Evolutionary conservation across 2,329 filamentous ascomycete species (phyloP).

Genomic region (Neonectria ditissima): DNA sequence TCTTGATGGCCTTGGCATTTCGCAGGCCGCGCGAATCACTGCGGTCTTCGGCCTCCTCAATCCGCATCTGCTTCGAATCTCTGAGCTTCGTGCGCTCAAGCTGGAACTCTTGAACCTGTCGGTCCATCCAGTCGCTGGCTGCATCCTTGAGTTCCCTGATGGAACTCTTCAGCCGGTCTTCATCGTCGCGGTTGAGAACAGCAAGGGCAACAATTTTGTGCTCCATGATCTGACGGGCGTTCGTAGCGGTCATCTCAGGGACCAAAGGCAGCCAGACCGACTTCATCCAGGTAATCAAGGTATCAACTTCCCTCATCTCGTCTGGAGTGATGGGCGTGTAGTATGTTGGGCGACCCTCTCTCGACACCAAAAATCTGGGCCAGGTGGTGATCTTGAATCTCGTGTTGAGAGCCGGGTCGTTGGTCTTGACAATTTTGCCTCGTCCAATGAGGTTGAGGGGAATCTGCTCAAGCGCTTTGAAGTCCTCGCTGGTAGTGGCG

Average conservation of each 20-base stretch:
- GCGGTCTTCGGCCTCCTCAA: conserved; percentile 95
- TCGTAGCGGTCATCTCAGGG: conserved; percentile 90
- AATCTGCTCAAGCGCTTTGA: conserved; percentile 85
- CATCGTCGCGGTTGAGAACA: conserved; percentile 82
- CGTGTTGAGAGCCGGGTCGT: conserved; percentile 78
- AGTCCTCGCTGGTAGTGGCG: conserved; percentile 92
- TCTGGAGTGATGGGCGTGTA: conserved; percentile 88
- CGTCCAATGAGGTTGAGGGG: conserved; percentile 90
- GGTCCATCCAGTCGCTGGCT: conserved; percentile 97
- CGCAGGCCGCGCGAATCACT: conserved; percentile 89
- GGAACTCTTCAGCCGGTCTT: conserved; percentile 81
- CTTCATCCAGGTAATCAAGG: conserved; percentile 91
- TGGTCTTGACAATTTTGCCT: conserved; percentile 92
- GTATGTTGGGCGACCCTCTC: conserved; percentile 90
- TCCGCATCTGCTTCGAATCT: conserved; percentile 92
- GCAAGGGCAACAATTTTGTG: conserved; percentile 94
- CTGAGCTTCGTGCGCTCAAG: conserved; percentile 92
- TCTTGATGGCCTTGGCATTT: conserved; percentile 88
- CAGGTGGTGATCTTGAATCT: conserved; percentile 97
- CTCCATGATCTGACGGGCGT: conserved; percentile 95
- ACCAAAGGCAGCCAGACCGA: conserved; percentile 96
- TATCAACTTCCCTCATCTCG: conserved; percentile 89
- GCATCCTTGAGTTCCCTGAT: conserved; percentile 95
- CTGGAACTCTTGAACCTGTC: conserved; percentile 91
- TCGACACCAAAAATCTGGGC: conserved; percentile 90